Base-by-base conservation (phyloP, 495 filamentous ascomycete species). In the Mytilinidion resinicola region DNA sequence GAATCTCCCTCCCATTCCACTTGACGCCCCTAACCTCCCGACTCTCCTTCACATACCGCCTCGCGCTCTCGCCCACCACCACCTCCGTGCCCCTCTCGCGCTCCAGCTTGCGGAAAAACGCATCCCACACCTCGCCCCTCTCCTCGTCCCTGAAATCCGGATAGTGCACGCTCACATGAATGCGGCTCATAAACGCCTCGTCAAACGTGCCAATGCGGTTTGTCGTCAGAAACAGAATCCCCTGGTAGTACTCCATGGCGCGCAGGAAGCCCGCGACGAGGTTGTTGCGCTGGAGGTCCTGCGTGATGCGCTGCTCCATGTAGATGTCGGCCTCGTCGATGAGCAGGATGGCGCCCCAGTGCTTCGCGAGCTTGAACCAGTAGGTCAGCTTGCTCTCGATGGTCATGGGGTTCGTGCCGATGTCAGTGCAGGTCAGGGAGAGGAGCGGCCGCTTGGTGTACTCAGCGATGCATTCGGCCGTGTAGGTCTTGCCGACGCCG, bases 241-340 rank as follows among this genome's bases (percentile, higher is more conserved):
- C 63, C 15, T 55, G 48, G 42, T 66, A 66, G 49, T 66, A 66
- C 50, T 66, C 63, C 17, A 66, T 57, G 3, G 57, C 46, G 5
- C 63, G 38, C 25, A 66, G 42, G 41, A 66, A 66, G 5, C 42
- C 55, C 1, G 63, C 60, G 5, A 66, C 63, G 2, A 66, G 61
- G 33, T 47, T 53, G 39, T 66, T 66, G 1, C 53, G 60, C 35
- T 66, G 35, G 9, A 60, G 33, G 21, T 50, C 50, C n/a, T 53
- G 47, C 21, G 49, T 48, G 0, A 41, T 25, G 17, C 63, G 63
- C 10, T 51, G n/a, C 41, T 63, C 63, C 35, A 66, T 51, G 60
- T 61, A 69, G 19, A 70, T 60, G 55, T 72, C 64, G 8, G 69
- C 69, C 67, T 71, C 66, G 51, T 70, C 68, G 20, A 70, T 56